Percentiles rank a stretch among this genome's conserved stretches.
These are phyloP conservation scores for Naganishia vaughanmartiniae DNA, from an alignment of 768 basidiomycete species.

Conservation along the genomic window DNA sequence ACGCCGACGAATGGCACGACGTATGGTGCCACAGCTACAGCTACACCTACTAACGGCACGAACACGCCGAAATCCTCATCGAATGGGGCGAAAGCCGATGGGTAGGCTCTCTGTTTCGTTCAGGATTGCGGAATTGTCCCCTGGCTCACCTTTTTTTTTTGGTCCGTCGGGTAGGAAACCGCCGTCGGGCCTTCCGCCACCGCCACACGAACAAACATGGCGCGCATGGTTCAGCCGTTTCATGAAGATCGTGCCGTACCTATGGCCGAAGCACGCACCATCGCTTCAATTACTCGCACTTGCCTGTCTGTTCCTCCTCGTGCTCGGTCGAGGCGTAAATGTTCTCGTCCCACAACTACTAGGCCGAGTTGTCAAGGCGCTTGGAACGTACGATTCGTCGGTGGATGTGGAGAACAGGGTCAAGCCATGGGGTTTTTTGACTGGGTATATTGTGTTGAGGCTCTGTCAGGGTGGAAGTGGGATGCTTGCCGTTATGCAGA, in stretches of 20 bases:
- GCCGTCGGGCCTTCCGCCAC: constrained; percentile 26
- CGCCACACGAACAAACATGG: constrained; percentile 62
- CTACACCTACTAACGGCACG: constrained; percentile 10
- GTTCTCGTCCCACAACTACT: constrained; percentile 68
- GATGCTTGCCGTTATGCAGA: constrained; percentile 52
- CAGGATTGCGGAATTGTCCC: no score
- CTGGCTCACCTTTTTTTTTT: no score
- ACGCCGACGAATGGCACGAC: constrained; percentile 53
- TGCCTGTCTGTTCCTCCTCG: constrained; percentile 67
- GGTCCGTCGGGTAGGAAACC: background rate
- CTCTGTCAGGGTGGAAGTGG: constrained; percentile 77
- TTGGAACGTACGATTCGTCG: constrained; percentile 54
- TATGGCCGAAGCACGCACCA: constrained; percentile 73
- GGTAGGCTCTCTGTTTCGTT: no score
- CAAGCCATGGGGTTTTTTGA: constrained; percentile 65
- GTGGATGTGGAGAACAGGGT: constrained; percentile 46
- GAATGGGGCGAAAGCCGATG: no score
- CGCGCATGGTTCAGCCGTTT: constrained; percentile 66
- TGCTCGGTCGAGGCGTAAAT: constrained; percentile 74
- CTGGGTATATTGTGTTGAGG: constrained; percentile 66
- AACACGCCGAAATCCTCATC: background rate
- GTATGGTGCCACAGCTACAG: constrained; percentile 51
- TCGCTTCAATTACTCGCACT: constrained; percentile 69
- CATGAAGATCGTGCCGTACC: constrained; percentile 67
- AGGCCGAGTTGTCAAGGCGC: constrained; percentile 62